phyloP scores from a whole-genome alignment of 208 protist species.

The Trypanosomatidae sp. region DNA sequence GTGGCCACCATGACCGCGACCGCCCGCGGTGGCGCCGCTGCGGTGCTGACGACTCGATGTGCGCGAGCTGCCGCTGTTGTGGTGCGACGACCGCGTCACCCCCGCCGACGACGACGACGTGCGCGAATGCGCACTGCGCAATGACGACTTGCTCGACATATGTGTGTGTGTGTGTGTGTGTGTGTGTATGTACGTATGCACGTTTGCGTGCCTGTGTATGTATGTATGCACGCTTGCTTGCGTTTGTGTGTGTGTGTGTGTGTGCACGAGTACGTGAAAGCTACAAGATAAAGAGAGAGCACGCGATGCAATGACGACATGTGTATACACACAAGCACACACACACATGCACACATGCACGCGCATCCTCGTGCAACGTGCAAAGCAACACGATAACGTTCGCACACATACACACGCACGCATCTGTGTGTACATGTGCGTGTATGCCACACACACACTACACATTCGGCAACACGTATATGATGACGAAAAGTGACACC shows the following conservation, averaged over 20 bases:
- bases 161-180: too few relatives aligned
- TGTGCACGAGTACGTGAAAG: too few relatives aligned
- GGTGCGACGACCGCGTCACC: conserved; percentile 23
- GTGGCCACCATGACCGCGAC: conserved; percentile 9
- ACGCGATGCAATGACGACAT: too few relatives aligned
- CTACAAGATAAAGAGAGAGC: too few relatives aligned
- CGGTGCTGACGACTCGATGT: conserved; percentile 1
- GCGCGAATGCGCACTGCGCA: conserved; percentile 33
- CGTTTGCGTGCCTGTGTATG: too few relatives aligned
- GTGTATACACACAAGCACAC: too few relatives aligned
- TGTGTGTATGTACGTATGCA: too few relatives aligned
- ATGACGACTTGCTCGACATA: conserved; percentile 55
- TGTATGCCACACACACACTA: not conserved
- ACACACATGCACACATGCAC: too few relatives aligned
- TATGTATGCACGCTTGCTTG: too few relatives aligned
- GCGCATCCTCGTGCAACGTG: not conserved
- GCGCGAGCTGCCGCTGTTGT: conserved; percentile 27
- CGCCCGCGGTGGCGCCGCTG: not conserved
- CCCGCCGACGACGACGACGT: conserved; percentile 37
- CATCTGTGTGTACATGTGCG: not conserved
- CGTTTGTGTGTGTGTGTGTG: too few relatives aligned
- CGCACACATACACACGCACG: too few relatives aligned
- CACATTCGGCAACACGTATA: conserved; percentile 6
- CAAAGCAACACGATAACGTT: not conserved
- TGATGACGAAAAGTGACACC: conserved; percentile 15